Base-by-base conservation (phyloP, 345 rosid genomes). In the Limnanthes douglasii region DNA sequence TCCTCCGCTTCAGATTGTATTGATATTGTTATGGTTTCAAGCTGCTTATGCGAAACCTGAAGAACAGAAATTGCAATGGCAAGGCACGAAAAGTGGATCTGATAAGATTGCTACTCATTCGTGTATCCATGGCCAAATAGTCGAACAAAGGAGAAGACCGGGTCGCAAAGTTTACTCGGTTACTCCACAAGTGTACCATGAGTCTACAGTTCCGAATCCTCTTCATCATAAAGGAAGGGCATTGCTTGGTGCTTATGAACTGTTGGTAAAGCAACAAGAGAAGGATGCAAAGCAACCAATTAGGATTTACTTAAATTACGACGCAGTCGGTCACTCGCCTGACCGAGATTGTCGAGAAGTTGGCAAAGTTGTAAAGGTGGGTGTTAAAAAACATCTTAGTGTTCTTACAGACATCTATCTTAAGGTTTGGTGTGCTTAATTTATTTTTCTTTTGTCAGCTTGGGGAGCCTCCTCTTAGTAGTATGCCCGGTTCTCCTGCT, bases 321-420 rank as follows among this genome's bases (percentile, higher is more conserved):
- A 90, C 66, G 98, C 98, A 11, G 98, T 90, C 35, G 98, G 98
- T 16, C 98, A 80, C 47, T 84, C 98, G 0, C 68, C 56, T 19
- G 96, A 84, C 35, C 61, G 98, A 52, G 98, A 90, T 58, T 90
- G 98, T 48, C 69, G 60, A 33, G 59, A 50, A 57, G 69, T 90
- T 53, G 98, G 94, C 1, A 78, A 80, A 43, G 54, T 78, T 36
- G 98, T 90, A 42, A 90, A 90, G 92, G 97, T 88, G 33, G 38
- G 90, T 36, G 28, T 46, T 5, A n/a, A n/a, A n/a, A n/a, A 28
- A 28, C 20, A 19, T 30, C 21, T 19, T 29, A 19, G 16, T 15
- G 9, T 13, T 18, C 15, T n/a, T n/a, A n/a, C n/a, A n/a, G n/a
- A n/a, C n/a, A n/a, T n/a, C n/a, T n/a, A n/a, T n/a, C n/a, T 52